Percentiles rank a stretch among this genome's conserved stretches.
These are phyloP conservation scores for Leishmania mexicana DNA, from an alignment of 208 protist genomes.

Conservation along the genomic window DNA sequence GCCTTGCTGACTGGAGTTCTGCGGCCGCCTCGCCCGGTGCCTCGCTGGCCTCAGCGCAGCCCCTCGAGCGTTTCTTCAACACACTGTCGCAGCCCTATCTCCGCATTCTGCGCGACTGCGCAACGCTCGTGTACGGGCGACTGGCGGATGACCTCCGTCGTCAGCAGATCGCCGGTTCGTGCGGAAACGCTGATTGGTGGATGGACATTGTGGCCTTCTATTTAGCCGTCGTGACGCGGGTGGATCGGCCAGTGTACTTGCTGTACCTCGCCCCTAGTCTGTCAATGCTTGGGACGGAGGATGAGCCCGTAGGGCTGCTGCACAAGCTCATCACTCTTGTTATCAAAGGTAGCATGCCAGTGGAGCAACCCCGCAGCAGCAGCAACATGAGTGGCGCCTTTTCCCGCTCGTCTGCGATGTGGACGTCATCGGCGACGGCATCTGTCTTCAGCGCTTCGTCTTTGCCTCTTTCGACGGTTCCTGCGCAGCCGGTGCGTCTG, in stretches of 20 bases:
- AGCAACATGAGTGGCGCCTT: neutral
- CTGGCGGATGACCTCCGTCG: slow-evolving; percentile 63
- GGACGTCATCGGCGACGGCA: neutral
- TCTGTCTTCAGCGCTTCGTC: neutral
- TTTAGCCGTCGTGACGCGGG: slow-evolving; percentile 41
- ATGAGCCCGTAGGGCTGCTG: slow-evolving; percentile 67
- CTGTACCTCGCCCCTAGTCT: slow-evolving; percentile 74
- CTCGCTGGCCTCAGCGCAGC: neutral
- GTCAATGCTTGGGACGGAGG: slow-evolving; percentile 53
- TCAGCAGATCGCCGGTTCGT: slow-evolving; percentile 61
- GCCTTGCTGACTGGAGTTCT: neutral
- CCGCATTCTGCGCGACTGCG: slow-evolving; percentile 56
- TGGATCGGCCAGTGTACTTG: slow-evolving; percentile 61
- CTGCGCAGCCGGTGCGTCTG: slow-evolving; percentile 48
- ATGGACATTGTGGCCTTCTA: slow-evolving; percentile 64
- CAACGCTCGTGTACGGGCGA: slow-evolving; percentile 53
- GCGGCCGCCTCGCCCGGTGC: neutral
- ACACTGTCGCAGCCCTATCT: slow-evolving; percentile 42
- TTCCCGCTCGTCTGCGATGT: neutral
- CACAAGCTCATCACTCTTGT: slow-evolving; percentile 75
- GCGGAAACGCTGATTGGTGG: slow-evolving; percentile 82
- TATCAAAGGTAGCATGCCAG: slow-evolving; percentile 66
- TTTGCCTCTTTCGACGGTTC: neutral
- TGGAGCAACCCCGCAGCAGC: slow-evolving; percentile 40
- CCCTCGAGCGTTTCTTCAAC: slow-evolving; percentile 21